Conservation (phyloP, 805 yeast species). For the Debaryomyces tyrocola region DNA sequence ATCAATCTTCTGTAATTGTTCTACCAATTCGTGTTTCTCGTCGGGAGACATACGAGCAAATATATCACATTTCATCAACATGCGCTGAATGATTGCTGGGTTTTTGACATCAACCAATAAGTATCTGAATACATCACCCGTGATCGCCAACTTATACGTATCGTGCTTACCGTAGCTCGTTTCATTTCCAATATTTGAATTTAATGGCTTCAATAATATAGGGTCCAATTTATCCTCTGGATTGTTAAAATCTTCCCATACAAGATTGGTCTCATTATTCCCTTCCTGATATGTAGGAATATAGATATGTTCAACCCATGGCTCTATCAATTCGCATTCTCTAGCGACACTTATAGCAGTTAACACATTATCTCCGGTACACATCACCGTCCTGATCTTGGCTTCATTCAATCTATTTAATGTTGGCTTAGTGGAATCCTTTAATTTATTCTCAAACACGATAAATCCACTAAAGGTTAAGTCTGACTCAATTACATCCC, state of each 20-base stretch:
- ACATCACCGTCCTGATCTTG: conserved; percentile 82
- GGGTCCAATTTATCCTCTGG: conserved; percentile 60
- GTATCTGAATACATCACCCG: conserved; percentile 89
- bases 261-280: conserved; percentile 38
- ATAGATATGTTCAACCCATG: conserved; percentile 30
- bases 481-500: conserved; percentile 69
- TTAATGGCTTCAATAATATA: conserved; percentile 54
- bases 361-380: conserved; percentile 94
- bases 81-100: conserved; percentile 40
- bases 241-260: conserved; percentile 72
- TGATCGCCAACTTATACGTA: conserved; percentile 70
- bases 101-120: conserved; percentile 58
- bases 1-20: conserved; percentile 77
- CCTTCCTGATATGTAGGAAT: conserved; percentile 59
- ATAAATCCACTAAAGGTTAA: conserved; percentile 84
- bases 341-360: conserved; percentile 93
- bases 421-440: conserved; percentile 63
- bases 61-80: conserved; percentile 71
- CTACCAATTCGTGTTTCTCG: conserved; percentile 94
- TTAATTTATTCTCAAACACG: conserved; percentile 88
- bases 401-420: conserved; percentile 64
- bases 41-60: conserved; percentile 99
- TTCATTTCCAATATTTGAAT: conserved; percentile 12
- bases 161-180: not conserved
- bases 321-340: conserved; percentile 70